Base-by-base conservation (phyloP, 2,329 filamentous ascomycete species). In the Thermothelomyces thermophilus region DNA sequence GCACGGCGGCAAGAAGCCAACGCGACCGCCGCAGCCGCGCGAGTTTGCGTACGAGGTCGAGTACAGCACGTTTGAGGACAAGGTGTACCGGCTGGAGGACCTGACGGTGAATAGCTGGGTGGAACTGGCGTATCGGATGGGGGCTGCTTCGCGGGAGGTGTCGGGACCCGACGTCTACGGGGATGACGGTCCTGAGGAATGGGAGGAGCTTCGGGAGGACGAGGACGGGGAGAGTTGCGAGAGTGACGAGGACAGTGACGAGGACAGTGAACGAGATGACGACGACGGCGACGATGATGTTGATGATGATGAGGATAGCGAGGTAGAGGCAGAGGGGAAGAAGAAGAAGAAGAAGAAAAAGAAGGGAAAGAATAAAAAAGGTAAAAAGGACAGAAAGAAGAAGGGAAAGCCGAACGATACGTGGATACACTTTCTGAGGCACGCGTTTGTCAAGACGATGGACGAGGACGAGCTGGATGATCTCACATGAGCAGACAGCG, bases 61-160 rank as follows among this genome's bases (percentile, higher is more conserved):
- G 66, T 98, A 98, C 65, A 83, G 83, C 64, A 97, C 90, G 0
- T 84, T 80, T 48, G 77, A 83, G 19, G 90, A 97, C 64, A 70
- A 80, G 51, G 67, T 84, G 1, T 96, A 90, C 64, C 77, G 80
- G 53, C 68, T 96, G 59, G 74, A 79, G 37, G 91, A 97, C 67
- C 70, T 98, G 65, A 97, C 91, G 0, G 86, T 96, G 46, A 76
- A 80, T 55, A 94, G 82, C 64, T 86, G 86, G 64, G 71, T 97
- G 39, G 77, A 86, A 53, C 75, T 97, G 41, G 93, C 93, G 10
- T 80, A 84, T 55, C 76, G 84, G 48, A 94, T 97, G 62, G 87
- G 86, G 2, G 71, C 79, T 57, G 11, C 14, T 60, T 63, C 43
- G 28, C 17, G 46, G 14, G 36, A 31, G 11, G 40, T 7, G 9